Base-by-base conservation (phyloP, 441 rosid species). In the Pelargonium australe region DNA sequence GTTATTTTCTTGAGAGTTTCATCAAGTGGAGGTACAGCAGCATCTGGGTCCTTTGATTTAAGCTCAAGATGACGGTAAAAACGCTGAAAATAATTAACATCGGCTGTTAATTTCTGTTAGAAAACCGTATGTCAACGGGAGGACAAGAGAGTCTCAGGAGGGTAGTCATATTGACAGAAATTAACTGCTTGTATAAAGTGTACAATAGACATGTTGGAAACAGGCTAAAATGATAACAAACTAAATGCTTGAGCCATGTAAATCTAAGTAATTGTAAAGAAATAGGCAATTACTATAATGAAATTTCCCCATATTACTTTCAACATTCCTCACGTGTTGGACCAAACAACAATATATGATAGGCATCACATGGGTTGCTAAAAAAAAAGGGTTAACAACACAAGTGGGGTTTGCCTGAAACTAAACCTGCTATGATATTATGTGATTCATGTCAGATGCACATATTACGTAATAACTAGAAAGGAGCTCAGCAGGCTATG, bases 1-100 rank as follows among this genome's bases (percentile, higher is more conserved):
- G 84, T 83, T 13, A 92, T 80, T 73, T 70, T 90, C 84, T 81
- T 92, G 67, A 92, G 85, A 68, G 95, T 80, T 76, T 77, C 80
- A 84, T 92, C 93, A 66, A 91, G 69, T 61, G 89, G 93, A 65
- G 99, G 95, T 63, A 90, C 89, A 71, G 86, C 80, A 67, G 90
- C 89, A 84, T 87, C 92, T 47, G 83, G 76, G 20, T 82, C 73
- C 85, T 78, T 85, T 25, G 93, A 88, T 82, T 90, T 95, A 81
- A 92, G 71, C 72, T 91, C 97, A 62, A 95, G 87, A 76, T 78
- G 80, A 71, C 77, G 81, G 76, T 85, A 92, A 76, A 87, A 95
- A 7, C 95, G 89, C 99, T 92, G 90, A 62, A 74, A 75, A 73
- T 3, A 69, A 13, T 68, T 20, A 75, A 73, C 49, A 65, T 6